phyloP scores from a whole-genome alignment of 1,284 basidiomycete species.

The Trichosporon faecale region DNA sequence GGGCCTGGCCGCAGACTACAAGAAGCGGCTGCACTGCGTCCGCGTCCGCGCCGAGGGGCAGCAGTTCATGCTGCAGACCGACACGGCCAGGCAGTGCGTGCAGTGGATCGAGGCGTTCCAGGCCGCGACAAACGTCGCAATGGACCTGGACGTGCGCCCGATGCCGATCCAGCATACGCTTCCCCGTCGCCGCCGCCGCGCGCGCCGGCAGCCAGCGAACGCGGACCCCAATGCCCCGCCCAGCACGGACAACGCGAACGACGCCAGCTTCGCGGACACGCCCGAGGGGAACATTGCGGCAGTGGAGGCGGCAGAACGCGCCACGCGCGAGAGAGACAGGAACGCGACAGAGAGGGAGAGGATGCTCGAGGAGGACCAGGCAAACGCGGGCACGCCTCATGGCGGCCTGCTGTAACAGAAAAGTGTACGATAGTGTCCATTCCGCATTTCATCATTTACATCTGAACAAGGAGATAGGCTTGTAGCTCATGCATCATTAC shows the following conservation, averaged over 20 bases:
- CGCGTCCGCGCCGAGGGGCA: constrained; percentile 88
- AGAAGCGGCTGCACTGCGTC: constrained; percentile 93
- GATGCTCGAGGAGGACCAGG: constrained; percentile 52
- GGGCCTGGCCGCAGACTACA: constrained; percentile 90
- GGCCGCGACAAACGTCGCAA: constrained; percentile 84
- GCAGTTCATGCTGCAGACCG: constrained; percentile 92
- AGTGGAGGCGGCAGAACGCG: constrained; percentile 37
- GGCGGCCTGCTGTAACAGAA: constrained; percentile 1
- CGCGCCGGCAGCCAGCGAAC: constrained; percentile 23
- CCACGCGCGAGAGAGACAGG: constrained; percentile 28
- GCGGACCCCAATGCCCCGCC: constrained; percentile 8
- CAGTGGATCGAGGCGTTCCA: constrained; percentile 96
- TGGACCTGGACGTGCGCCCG: constrained; percentile 83
- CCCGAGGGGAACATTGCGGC: constrained; percentile 44
- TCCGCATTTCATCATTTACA: not conserved
- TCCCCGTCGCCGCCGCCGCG: constrained; percentile 53
- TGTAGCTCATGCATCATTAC: constrained; percentile 7
- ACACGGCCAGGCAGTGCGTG: constrained; percentile 78
- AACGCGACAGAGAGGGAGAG: constrained; percentile 47
- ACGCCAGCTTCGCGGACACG: constrained; percentile 28
- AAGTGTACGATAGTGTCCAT: not conserved
- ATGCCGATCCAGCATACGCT: constrained; percentile 74
- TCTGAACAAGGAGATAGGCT: not conserved
- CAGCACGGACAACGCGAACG: constrained; percentile 23
- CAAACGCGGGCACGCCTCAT: constrained; percentile 16